Evolutionary conservation across 2,329 filamentous ascomycete genomes (phyloP), one percentile per base, ranked within the genome.

Genomic region (Colletotrichum destructivum): DNA sequence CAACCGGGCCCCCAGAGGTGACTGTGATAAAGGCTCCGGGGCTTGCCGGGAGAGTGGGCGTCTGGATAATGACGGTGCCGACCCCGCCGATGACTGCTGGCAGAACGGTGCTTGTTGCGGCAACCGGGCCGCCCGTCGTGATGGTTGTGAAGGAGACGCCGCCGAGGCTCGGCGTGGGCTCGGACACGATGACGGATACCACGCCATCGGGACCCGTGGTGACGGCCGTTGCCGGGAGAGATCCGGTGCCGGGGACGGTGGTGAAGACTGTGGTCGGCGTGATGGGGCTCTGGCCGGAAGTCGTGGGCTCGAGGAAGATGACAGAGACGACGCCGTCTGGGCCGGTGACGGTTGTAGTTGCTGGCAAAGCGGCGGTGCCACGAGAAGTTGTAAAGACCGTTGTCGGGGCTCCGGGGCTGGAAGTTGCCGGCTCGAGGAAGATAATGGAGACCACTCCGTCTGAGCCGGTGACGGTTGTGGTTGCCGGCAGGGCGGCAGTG

Each of bases 61-160:
- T 72, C 49, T 72, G 66, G 11, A 72, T 21, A 6, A 72, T 46
- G n/a, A 72, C 66, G 2, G 66, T 72, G 9, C 70, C 70, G n/a
- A 72, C 3, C 3, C 52, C 62, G 35, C 57, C 47, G 16, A 66
- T 49, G 11, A 60, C 38, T 4, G 52, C 31, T 12, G 66, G 69
- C 31, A 44, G 59, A 26, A 72, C 46, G 1, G 70, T 72, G 49
- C 63, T 44, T 12, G 60, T 72, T 0, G 59, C 51, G 2, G 70
- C 59, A 4, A 16, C 44, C 16, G 60, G 52, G 3, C 70, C 70
- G 13, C 66, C 70, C 2, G 63, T 55, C 12, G 49, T 55, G 59
- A 71, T 51, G 31, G 54, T 72, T 16, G 64, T 71, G 44, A 71
- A 66, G 15, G 59, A 26, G 16, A 42, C 38, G 11, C 47, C 61